These are phyloP conservation scores for Linum lewisii DNA, from an alignment of 345 rosid genomes.

Conservation along the genomic window DNA sequence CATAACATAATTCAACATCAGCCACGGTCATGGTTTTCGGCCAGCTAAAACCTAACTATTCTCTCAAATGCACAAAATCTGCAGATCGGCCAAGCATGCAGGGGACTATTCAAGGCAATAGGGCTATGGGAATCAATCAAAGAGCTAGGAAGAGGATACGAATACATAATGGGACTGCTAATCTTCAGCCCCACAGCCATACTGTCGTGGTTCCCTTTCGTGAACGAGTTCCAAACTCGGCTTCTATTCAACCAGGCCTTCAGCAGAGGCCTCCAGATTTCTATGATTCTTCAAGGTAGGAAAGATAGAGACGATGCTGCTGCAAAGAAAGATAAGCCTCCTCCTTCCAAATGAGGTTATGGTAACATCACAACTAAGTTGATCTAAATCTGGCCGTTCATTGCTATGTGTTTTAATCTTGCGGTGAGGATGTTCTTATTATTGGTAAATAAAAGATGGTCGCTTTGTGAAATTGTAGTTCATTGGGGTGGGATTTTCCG, in stretches of 20 bases:
- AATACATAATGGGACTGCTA: conserved; percentile 64
- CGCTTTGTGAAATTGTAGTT: no score
- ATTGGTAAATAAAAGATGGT: no score
- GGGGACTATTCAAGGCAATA: conserved; percentile 34
- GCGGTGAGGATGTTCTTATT: no score
- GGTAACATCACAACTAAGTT: no score
- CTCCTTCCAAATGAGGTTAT: not conserved
- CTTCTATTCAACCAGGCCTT: conserved; percentile 93
- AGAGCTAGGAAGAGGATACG: conserved; percentile 88
- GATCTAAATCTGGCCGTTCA: no score
- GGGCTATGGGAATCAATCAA: conserved; percentile 74
- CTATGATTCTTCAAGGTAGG: conserved; percentile 67
- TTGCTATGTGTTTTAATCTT: no score
- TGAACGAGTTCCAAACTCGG: conserved; percentile 80
- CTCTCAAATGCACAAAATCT: not conserved
- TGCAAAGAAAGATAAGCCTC: not conserved
- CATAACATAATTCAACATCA: no score
- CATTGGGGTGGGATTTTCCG: no score
- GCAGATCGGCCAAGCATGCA: conserved; percentile 69
- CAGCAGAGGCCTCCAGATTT: conserved; percentile 88
- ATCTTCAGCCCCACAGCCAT: conserved; percentile 65
- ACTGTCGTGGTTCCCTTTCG: conserved; percentile 83
- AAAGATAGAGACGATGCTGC: conserved; percentile 30
- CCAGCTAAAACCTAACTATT: no score
- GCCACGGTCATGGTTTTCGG: no score